A percentile compares a stretch with the other conserved stretches of the same genome.
Conservation (phyloP, 176 grass and related monocot genomes). For the Miscanthus lutarioriparius region DNA sequence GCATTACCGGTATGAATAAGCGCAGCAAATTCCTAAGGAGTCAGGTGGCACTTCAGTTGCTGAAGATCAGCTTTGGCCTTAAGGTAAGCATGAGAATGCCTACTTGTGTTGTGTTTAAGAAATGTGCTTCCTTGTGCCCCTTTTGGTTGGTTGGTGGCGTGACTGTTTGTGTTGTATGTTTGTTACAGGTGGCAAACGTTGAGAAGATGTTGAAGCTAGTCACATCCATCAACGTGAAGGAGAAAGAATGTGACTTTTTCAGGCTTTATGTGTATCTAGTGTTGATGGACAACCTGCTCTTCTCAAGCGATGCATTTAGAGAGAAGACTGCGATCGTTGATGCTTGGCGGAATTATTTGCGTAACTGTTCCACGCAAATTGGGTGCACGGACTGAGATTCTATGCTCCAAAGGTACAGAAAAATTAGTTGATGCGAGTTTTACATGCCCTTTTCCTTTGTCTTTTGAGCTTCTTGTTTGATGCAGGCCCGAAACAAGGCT, state of each 20-base stretch:
- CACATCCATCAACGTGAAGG: constrained; percentile 68
- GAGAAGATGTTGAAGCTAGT: constrained; percentile 66
- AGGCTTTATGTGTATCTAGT: constrained; percentile 59
- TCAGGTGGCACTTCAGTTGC: constrained; percentile 81
- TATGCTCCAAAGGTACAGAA: constrained; percentile 73
- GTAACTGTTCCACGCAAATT: constrained; percentile 80
- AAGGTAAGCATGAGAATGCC: constrained; percentile 49
- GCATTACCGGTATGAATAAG: constrained; percentile 51
- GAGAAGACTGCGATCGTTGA: constrained; percentile 46
- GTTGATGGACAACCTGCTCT: constrained; percentile 77
- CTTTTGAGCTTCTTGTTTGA: background rate
- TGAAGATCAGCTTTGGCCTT: constrained; percentile 57
- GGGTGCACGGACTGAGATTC: constrained; percentile 70
- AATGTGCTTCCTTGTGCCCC: constrained; percentile 6
- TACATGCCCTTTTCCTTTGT: background rate
- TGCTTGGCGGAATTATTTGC: constrained; percentile 64
- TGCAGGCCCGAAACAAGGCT: constrained; percentile 83
- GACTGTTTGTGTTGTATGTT: background rate
- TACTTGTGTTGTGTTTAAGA: background rate
- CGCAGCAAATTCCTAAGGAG: constrained; percentile 67
- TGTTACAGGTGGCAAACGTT: constrained; percentile 52
- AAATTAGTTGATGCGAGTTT: background rate
- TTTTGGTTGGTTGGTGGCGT: constrained; percentile 21
- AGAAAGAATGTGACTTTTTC: constrained; percentile 67
- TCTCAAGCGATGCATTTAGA: constrained; percentile 49